phyloP scores from a whole-genome alignment of 2,329 filamentous ascomycete species.

The Harringtonia lauricola region DNA sequence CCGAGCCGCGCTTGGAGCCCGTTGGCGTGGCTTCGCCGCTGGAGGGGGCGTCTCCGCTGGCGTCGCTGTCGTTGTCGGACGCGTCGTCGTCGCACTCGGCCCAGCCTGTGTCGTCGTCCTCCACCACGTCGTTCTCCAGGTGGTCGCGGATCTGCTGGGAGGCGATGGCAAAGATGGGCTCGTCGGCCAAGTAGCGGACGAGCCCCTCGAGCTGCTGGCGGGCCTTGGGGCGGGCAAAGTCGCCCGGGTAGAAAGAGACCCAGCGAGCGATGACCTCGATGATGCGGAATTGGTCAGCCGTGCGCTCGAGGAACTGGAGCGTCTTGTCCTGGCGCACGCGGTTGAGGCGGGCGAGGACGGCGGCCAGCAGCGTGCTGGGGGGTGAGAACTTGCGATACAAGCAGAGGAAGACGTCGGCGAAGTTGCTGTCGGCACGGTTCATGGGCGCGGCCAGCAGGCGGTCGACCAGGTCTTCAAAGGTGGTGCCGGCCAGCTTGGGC shows the following conservation, averaged over 20 bases:
- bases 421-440: constrained; percentile 82
- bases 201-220: constrained; percentile 64
- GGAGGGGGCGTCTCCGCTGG: constrained; percentile 6
- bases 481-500: constrained; percentile 40
- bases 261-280: constrained; percentile 79
- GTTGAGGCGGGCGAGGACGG: constrained; percentile 69
- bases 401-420: constrained; percentile 78
- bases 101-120: constrained; percentile 92
- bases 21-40: constrained; percentile 2
- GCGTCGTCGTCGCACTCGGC: constrained; percentile 67
- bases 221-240: constrained; percentile 74
- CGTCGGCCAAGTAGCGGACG: constrained; percentile 59
- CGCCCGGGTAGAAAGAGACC: constrained; percentile 82
- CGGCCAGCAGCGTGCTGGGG: constrained; percentile 64
- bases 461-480: constrained; percentile 68
- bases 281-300: constrained; percentile 70
- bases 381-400: constrained; percentile 89
- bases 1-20: constrained; percentile 6
- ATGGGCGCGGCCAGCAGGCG: constrained; percentile 73
- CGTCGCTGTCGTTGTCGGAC: constrained; percentile 3
- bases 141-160: constrained; percentile 77
- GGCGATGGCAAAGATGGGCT: constrained; percentile 73
- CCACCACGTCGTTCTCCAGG: constrained; percentile 58
- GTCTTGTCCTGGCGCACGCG: constrained; percentile 53
- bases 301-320: constrained; percentile 63